Percentiles rank a stretch among this genome's conserved stretches.
Evolutionary conservation across 202 grass and related monocot genomes (phyloP).

Genomic region (Musa balbisiana): DNA sequence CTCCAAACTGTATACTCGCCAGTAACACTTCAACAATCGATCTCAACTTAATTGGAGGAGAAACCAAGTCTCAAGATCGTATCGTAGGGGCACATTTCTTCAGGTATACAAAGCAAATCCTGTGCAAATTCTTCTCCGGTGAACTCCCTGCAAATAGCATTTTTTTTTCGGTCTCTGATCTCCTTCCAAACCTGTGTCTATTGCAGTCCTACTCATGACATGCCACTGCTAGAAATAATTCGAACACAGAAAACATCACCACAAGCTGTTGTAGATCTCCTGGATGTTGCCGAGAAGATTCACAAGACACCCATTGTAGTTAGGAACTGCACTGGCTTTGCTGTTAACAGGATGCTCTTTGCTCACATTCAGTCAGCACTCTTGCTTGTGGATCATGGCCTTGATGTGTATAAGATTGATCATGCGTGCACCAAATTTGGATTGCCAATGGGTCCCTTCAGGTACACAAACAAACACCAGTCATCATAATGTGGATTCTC

Average conservation of each 20-base stretch:
- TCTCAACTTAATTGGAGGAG: slow-evolving; percentile 80
- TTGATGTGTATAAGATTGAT: slow-evolving; percentile 84
- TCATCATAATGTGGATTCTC: no score
- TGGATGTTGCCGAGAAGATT: slow-evolving; percentile 81
- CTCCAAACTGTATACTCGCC: slow-evolving; percentile 61
- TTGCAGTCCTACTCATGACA: slow-evolving; percentile 70
- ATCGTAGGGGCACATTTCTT: slow-evolving; percentile 92
- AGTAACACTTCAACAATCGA: slow-evolving; percentile 91
- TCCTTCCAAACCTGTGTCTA: not conserved
- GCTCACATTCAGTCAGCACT: slow-evolving; percentile 74
- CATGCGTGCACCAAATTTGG: slow-evolving; percentile 75
- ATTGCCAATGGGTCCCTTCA: slow-evolving; percentile 94
- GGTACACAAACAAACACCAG: slow-evolving; percentile 30
- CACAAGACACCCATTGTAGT: slow-evolving; percentile 84
- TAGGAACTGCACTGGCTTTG: slow-evolving; percentile 74
- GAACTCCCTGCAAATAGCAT: not conserved
- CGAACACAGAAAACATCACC: slow-evolving; percentile 49
- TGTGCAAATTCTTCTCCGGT: no score
- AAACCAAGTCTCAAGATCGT: slow-evolving; percentile 59
- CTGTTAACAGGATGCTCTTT: slow-evolving; percentile 90
- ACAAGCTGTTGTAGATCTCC: slow-evolving; percentile 66
- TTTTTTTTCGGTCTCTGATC: not conserved
- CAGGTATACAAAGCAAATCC: slow-evolving; percentile 31
- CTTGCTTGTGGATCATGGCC: slow-evolving; percentile 56
- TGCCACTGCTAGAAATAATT: slow-evolving; percentile 94